Evolutionary conservation across 176 grass and related monocot species (phyloP).

Genomic region (Raddia guianensis): DNA sequence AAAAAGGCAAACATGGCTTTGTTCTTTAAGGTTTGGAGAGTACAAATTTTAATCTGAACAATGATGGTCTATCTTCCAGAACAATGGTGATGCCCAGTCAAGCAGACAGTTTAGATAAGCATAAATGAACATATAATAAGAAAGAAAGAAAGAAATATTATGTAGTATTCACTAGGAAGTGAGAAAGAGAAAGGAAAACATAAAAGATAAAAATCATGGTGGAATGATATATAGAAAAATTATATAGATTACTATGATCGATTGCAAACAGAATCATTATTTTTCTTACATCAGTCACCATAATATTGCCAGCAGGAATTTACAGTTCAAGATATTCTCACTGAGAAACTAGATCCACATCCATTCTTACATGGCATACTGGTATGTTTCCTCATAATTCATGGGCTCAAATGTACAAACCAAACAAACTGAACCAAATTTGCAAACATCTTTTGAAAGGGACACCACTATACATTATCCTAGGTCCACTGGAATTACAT

Average conservation of each 20-base stretch:
- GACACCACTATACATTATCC: no score
- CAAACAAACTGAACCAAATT: no score
- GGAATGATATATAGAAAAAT: conserved; percentile 4
- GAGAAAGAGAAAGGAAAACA: background rate
- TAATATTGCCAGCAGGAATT: background rate
- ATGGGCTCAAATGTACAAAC: no score
- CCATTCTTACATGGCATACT: no score
- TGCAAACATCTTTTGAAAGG: no score
- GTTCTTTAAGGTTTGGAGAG: no score
- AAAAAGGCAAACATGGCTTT: no score
- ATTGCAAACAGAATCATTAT: background rate
- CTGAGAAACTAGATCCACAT: background rate
- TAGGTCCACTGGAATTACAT: no score
- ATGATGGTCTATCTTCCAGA: background rate
- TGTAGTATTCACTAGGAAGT: background rate
- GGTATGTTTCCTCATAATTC: no score
- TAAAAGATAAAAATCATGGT: background rate
- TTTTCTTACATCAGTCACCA: background rate
- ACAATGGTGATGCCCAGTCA: background rate
- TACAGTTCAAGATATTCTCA: background rate
- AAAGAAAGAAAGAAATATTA: background rate
- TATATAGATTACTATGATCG: background rate
- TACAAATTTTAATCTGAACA: no score
- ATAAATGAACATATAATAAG: background rate
- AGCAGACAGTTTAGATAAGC: background rate